phyloP scores from a whole-genome alignment of 164 flowering plant species.

The Warburgia ugandensis region DNA sequence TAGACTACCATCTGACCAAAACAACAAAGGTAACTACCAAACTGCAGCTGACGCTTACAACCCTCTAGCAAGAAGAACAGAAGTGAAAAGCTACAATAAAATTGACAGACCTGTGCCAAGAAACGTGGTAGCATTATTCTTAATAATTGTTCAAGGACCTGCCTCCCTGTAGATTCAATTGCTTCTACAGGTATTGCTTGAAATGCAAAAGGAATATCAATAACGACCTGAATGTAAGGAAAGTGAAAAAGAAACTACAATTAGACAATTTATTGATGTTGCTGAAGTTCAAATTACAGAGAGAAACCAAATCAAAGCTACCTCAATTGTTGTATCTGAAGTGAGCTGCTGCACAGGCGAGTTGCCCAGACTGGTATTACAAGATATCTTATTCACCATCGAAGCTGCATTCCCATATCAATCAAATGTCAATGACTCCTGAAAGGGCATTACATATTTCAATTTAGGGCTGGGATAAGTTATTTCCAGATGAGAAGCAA shows the following conservation, averaged over 20 bases:
- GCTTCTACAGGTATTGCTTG: conserved; percentile 56
- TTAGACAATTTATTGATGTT: not conserved
- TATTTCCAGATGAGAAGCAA: not conserved
- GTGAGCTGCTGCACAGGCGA: conserved; percentile 52
- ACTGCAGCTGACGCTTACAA: too few relatives aligned
- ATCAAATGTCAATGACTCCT: conserved; percentile 72
- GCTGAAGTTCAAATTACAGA: not conserved
- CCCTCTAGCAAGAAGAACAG: not conserved
- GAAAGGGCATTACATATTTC: conserved; percentile 33
- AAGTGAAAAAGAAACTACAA: not conserved
- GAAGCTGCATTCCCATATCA: conserved; percentile 92
- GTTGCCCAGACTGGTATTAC: conserved; percentile 27
- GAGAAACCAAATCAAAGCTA: not conserved
- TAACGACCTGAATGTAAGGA: conserved; percentile 49
- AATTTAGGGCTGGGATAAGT: conserved; percentile 13
- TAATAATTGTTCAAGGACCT: conserved; percentile 76
- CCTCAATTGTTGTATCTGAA: conserved; percentile 87
- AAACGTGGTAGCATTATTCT: conserved; percentile 88
- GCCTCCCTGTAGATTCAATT: conserved; percentile 79
- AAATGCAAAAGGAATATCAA: conserved; percentile 81
- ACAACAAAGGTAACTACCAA: too few relatives aligned
- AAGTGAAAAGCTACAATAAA: not conserved
- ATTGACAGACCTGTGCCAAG: conserved; percentile 60
- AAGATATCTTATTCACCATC: conserved; percentile 83
- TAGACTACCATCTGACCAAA: too few relatives aligned